Evolutionary conservation across 306 rosid genomes (phyloP).

Genomic region (barrel medic (Medicago truncatula)): DNA sequence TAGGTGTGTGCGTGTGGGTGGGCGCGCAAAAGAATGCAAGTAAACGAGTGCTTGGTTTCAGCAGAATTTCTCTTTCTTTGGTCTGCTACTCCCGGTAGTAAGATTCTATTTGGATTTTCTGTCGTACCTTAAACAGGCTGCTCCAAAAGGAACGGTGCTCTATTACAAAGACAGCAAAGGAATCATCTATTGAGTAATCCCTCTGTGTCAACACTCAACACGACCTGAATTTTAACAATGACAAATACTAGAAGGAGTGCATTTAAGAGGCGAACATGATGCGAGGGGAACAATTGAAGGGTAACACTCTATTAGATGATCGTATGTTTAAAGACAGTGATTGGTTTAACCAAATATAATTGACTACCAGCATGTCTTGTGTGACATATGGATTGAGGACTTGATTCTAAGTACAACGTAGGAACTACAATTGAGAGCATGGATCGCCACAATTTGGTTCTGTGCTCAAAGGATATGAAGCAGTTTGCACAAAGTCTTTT

Average conservation of each 20-base stretch:
- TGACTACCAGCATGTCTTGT: conserved; percentile 72
- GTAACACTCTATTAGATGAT: conserved; percentile 81
- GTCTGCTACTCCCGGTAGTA: conserved; percentile 38
- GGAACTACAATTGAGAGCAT: conserved; percentile 68
- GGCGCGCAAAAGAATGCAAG: conserved; percentile 72
- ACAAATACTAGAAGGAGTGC: conserved; percentile 85
- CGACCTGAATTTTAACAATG: conserved; percentile 70
- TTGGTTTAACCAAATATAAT: conserved; percentile 83
- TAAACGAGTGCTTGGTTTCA: conserved; percentile 67
- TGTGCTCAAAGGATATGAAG: conserved; percentile 86
- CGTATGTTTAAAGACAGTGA: conserved; percentile 86
- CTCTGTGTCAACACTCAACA: conserved; percentile 47
- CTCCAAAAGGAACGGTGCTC: conserved; percentile 55
- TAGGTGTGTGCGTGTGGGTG: conserved; percentile 57
- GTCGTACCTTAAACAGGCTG: conserved; percentile 59
- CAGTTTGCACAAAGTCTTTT: conserved; percentile 79
- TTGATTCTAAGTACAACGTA: conserved; percentile 59
- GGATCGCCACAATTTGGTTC: conserved; percentile 71
- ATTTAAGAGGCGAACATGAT: conserved; percentile 86
- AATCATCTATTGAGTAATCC: conserved; percentile 59
- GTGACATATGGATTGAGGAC: conserved; percentile 68
- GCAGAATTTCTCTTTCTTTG: conserved; percentile 64
- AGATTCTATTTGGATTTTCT: conserved; percentile 46
- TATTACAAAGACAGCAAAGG: conserved; percentile 70
- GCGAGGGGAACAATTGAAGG: conserved; percentile 85